Base-by-base conservation (phyloP, 176 grass and related monocot genomes). In the Pharus latifolius region DNA sequence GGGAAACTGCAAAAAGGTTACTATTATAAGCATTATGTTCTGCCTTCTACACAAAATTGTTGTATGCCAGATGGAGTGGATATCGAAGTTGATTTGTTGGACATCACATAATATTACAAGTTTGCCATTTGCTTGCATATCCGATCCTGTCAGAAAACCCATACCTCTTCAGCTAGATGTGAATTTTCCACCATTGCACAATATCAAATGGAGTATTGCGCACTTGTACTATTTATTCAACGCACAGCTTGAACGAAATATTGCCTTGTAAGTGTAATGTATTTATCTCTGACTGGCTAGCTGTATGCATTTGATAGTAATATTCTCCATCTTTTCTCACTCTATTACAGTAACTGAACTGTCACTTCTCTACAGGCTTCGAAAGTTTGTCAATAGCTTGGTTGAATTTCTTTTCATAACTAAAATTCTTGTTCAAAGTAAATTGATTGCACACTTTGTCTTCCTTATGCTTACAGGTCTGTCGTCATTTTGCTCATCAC, bases 161-260 rank as follows among this genome's bases (percentile, higher is more conserved):
- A 65, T 85, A 32, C 87, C 90, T 75, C 84, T 98, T 66, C 77
- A 90, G 74, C 71, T 98, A 82, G 84, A 98, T 71, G 72, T 94
- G 58, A 79, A 66, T 71, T 68, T 91, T 55, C 87, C 95, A 60
- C 78, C 87, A 40, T 80, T 88, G 46, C 78, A 81, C 71, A 82
- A 98, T 81, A 66, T 98, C 33, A 75, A 84, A 88, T 91, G 89
- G 95, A 88, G 72, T 76, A 77, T 98, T 65, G 88, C 95, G 47
- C 95, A 89, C 20, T 50, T 85, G 57, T 98, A 93, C 78, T 98
- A 98, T 88, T 58, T 93, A 45, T 91, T 98, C 82, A 98, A 93
- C 67, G 77, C 88, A 66, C 95, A 93, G 62, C 95, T 98, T 50
- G 95, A 93, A 80, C 70, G 95, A 56, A 98, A 91, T 77, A 98